These are phyloP conservation scores for Penicillium digitatum DNA, from an alignment of 2,329 filamentous ascomycete species.

Conservation along the genomic window DNA sequence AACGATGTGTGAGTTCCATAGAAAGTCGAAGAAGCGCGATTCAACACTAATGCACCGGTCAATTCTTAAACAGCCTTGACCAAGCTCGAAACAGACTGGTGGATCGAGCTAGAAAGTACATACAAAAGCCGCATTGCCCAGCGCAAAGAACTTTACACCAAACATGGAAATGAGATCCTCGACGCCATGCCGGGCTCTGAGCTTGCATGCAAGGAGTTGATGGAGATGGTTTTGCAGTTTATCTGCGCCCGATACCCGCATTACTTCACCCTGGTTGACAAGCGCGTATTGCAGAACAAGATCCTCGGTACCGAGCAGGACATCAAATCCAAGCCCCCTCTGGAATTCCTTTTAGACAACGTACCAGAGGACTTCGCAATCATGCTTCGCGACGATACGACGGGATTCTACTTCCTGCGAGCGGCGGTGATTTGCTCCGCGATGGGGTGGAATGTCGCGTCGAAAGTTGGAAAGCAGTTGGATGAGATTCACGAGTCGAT, in stretches of 20 bases:
- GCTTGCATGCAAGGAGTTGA: conserved; percentile 75
- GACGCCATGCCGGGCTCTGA: conserved; percentile 69
- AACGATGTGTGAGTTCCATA: conserved; percentile 70
- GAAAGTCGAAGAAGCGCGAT: neutral
- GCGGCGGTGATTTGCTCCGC: conserved; percentile 75
- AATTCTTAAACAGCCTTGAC: conserved; percentile 56
- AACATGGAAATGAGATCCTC: conserved; percentile 63
- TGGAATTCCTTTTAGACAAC: conserved; percentile 69
- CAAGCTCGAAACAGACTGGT: conserved; percentile 78
- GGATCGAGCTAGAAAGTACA: conserved; percentile 78
- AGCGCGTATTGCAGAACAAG: conserved; percentile 61
- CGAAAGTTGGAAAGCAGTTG: conserved; percentile 68
- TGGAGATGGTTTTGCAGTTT: conserved; percentile 82
- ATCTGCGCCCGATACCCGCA: conserved; percentile 72
- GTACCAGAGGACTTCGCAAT: conserved; percentile 82
- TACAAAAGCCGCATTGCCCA: conserved; percentile 66
- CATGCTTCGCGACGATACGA: conserved; percentile 65
- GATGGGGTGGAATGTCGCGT: conserved; percentile 72
- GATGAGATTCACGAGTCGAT: conserved; percentile 69
- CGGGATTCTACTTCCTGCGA: conserved; percentile 69
- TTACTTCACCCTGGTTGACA: conserved; percentile 60
- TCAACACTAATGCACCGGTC: neutral
- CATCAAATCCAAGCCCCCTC: conserved; percentile 59
- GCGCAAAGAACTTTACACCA: conserved; percentile 60
- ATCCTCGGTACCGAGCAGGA: conserved; percentile 63